Percentiles rank a stretch among this genome's conserved stretches.
Conservation (phyloP, 129 eudicot species). For the Pittosporum tobira region DNA sequence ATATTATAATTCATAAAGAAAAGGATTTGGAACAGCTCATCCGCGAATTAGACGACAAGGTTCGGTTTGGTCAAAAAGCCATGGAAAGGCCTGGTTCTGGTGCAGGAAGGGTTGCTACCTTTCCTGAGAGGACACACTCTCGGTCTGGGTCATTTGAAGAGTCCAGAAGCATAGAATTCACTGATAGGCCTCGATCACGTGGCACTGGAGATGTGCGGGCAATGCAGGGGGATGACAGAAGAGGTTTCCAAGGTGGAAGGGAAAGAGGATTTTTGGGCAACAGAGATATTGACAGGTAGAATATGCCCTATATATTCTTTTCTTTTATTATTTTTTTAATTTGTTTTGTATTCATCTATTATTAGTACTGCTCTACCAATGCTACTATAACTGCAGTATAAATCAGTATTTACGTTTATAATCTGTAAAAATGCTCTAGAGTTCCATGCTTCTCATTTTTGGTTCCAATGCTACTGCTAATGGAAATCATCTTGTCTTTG, state of each 20-base stretch:
- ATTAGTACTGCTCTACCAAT: too few species aligned
- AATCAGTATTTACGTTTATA: background rate
- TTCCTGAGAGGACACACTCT: slow-evolving; percentile 23
- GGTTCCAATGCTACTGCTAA: background rate
- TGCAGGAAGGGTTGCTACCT: slow-evolving; percentile 25
- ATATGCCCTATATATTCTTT: background rate
- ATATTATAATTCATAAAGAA: slow-evolving; percentile 29
- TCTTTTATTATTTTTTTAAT: background rate
- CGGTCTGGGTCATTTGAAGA: slow-evolving; percentile 26
- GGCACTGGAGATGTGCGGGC: slow-evolving; percentile 40
- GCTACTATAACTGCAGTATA: background rate
- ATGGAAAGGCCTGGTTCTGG: slow-evolving; percentile 52
- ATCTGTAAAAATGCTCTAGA: background rate
- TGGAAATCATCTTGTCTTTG: background rate
- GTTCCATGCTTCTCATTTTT: background rate
- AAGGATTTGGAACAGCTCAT: slow-evolving; percentile 38
- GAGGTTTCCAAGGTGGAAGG: slow-evolving; percentile 37
- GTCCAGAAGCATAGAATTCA: slow-evolving; percentile 18
- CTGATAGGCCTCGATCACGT: slow-evolving; percentile 45
- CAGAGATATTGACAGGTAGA: slow-evolving; percentile 54
- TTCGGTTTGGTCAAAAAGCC: slow-evolving; percentile 39
- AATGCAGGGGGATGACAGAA: slow-evolving; percentile 42
- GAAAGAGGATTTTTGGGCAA: slow-evolving; percentile 43
- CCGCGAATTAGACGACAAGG: slow-evolving; percentile 47
- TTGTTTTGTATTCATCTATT: too few species aligned